Conservation (phyloP, 2,329 filamentous ascomycete species). For the Fusarium miscanthi region DNA sequence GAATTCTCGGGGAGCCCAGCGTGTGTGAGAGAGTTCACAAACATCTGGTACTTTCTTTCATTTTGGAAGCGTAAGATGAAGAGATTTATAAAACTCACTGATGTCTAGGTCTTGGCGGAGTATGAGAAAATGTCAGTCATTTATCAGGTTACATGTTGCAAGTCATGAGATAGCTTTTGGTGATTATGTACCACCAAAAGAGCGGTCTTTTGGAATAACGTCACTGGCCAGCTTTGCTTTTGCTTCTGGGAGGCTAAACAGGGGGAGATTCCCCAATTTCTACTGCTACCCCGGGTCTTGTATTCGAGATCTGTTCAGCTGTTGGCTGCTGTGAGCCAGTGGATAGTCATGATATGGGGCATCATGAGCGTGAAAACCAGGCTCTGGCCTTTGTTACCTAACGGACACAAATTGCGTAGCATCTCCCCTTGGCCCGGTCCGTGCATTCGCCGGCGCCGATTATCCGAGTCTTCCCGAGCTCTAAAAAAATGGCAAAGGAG, state of each 20-base stretch:
- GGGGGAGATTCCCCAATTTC: constrained; percentile 14
- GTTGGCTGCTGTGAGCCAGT: constrained; percentile 8
- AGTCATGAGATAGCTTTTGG: background rate
- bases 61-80: constrained; percentile 8
- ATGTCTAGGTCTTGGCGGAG: background rate
- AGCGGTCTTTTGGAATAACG: constrained; percentile 25
- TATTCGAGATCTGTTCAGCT: constrained; percentile 1
- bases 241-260: constrained; percentile 33
- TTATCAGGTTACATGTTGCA: constrained; percentile 20
- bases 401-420: constrained; percentile 14
- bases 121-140: constrained; percentile 14
- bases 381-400: constrained; percentile 20
- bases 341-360: background rate
- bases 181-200: constrained; percentile 1
- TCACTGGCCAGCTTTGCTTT: constrained; percentile 27
- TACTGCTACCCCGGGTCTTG: constrained; percentile 27
- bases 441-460: constrained; percentile 44
- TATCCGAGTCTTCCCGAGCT: constrained; percentile 49
- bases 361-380: background rate
- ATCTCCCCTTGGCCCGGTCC: constrained; percentile 45
- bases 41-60: constrained; percentile 26
- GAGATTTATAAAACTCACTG: constrained; percentile 29
- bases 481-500: constrained; percentile 26
- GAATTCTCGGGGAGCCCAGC: constrained; percentile 37
- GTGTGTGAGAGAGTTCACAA: constrained; percentile 4